Conservation (phyloP, 768 basidiomycete genomes). For the Podaxis rugospora region DNA sequence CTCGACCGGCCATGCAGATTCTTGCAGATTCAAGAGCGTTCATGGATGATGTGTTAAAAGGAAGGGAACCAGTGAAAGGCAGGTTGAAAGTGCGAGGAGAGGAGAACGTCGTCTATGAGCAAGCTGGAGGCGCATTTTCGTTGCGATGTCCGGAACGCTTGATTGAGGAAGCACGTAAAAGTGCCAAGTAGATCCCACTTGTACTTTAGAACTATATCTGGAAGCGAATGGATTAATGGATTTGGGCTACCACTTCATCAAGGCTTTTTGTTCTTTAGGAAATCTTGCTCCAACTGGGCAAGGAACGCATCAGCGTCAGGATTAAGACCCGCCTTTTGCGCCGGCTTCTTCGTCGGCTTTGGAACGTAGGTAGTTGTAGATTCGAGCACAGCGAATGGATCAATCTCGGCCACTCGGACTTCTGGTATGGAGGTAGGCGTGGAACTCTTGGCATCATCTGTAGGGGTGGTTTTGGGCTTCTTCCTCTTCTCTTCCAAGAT, state of each 20-base stretch:
- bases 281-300: conserved; percentile 60
- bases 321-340: conserved; percentile 4
- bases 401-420: conserved; percentile 16
- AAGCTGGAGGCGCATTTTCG: conserved; percentile 36
- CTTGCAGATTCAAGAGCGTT: conserved; percentile 37
- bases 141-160: conserved; percentile 47
- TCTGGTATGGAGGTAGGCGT: background rate
- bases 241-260: background rate
- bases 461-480: conserved; percentile 30
- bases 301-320: conserved; percentile 61
- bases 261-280: conserved; percentile 30
- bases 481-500: conserved; percentile 64
- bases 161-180: conserved; percentile 30
- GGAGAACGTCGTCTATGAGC: conserved; percentile 39
- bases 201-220: background rate
- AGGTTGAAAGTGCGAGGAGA: conserved; percentile 30
- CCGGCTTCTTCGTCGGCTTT: conserved; percentile 18
- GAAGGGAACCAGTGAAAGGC: conserved; percentile 30
- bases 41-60: conserved; percentile 42
- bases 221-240: background rate
- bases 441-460: conserved; percentile 5
- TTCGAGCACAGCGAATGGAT: conserved; percentile 54
- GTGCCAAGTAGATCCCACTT: background rate
- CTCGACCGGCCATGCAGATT: conserved; percentile 41
- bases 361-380: conserved; percentile 21